Conservation (phyloP, 179 eudicot species). For the Spinacia oleracea region DNA sequence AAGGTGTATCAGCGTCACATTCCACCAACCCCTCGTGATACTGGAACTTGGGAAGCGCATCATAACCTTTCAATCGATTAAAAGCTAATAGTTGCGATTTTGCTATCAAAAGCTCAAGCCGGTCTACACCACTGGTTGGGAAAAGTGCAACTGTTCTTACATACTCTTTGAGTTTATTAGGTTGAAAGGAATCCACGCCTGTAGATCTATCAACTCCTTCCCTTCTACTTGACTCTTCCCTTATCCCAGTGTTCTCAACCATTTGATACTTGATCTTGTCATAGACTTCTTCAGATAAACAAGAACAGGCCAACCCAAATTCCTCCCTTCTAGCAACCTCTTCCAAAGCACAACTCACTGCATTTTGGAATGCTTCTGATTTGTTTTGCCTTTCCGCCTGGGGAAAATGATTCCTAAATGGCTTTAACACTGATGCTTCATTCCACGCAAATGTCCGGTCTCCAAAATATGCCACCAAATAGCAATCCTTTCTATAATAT, state of each 20-base stretch:
- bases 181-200: constrained; percentile 50
- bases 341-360: constrained; percentile 73
- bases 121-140: constrained; percentile 53
- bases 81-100: constrained; percentile 75
- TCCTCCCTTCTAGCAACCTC: constrained; percentile 81
- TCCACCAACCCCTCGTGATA: constrained; percentile 52
- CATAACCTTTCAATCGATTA: constrained; percentile 55
- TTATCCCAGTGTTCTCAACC: constrained; percentile 78
- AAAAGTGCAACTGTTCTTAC: constrained; percentile 55
- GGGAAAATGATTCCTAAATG: constrained; percentile 68
- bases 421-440: constrained; percentile 66
- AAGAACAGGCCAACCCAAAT: constrained; percentile 80
- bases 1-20: constrained; percentile 30
- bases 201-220: constrained; percentile 56
- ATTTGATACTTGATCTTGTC: constrained; percentile 57
- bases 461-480: constrained; percentile 90
- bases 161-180: constrained; percentile 59
- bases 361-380: constrained; percentile 73
- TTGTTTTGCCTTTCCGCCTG: constrained; percentile 68
- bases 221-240: constrained; percentile 57
- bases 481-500: constrained; percentile 68
- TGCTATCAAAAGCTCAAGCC: constrained; percentile 59
- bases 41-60: constrained; percentile 49
- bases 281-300: constrained; percentile 54
- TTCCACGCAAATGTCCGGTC: constrained; percentile 92